These are phyloP conservation scores for Sporisorium sorghi DNA, from an alignment of 1,284 basidiomycete species.

Conservation along the genomic window DNA sequence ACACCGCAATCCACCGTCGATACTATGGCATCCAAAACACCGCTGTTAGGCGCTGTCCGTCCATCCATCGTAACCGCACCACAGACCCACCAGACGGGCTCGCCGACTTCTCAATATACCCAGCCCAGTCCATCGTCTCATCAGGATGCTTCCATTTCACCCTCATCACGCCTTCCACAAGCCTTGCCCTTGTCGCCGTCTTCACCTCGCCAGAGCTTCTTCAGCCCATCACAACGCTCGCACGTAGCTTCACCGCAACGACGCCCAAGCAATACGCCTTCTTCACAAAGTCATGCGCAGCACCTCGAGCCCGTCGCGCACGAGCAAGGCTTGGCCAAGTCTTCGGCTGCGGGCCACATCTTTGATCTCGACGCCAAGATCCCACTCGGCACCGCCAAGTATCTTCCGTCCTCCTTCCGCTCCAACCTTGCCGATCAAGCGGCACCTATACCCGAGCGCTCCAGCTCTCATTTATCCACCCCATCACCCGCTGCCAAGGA, in stretches of 20 bases:
- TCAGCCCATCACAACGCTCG: background rate
- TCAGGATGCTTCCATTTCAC: background rate
- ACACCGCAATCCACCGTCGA: constrained; percentile 24
- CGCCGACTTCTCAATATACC: constrained; percentile 6
- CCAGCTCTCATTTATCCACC: constrained; percentile 27
- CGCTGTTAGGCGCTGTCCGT: background rate
- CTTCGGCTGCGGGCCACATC: constrained; percentile 24
- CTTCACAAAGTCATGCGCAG: background rate
- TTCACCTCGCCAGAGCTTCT: background rate
- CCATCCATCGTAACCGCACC: background rate
- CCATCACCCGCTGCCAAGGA: background rate
- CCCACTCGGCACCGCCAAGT: constrained; percentile 18
- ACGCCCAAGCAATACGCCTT: background rate
- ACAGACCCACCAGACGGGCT: background rate
- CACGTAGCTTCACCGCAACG: background rate
- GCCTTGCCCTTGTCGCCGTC: background rate
- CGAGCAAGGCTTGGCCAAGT: constrained; percentile 13
- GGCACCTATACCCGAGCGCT: constrained; percentile 36
- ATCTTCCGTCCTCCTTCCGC: constrained; percentile 38
- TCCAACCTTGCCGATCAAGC: constrained; percentile 10
- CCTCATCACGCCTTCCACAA: background rate
- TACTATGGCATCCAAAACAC: constrained; percentile 7
- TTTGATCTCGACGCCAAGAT: constrained; percentile 51
- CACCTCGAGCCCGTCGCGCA: constrained; percentile 2
- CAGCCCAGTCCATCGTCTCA: constrained; percentile 2